These are phyloP conservation scores for Diaporthe aspalathi DNA, from an alignment of 2,329 filamentous ascomycete species.

Conservation along the genomic window DNA sequence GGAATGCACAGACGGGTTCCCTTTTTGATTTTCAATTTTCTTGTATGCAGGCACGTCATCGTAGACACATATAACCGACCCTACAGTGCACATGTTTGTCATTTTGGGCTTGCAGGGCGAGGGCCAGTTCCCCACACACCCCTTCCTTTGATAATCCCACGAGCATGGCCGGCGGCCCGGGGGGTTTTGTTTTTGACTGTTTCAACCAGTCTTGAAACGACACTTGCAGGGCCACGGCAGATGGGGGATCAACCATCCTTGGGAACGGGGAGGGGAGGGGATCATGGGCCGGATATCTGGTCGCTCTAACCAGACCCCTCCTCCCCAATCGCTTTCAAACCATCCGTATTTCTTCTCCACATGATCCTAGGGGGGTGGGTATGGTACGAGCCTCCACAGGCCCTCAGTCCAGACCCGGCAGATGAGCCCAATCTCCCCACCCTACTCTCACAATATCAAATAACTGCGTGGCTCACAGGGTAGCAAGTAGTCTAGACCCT, in stretches of 20 bases:
- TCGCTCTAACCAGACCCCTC: neutral
- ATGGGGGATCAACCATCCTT: neutral
- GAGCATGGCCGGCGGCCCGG: slow-evolving; percentile 9
- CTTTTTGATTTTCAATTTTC: too few relatives aligned
- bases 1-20: too few relatives aligned
- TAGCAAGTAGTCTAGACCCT: neutral
- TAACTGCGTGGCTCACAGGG: too few relatives aligned
- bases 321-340: too few relatives aligned
- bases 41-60: neutral
- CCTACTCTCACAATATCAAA: too few relatives aligned
- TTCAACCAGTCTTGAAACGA: slow-evolving; percentile 22
- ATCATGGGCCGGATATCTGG: neutral
- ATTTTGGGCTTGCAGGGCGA: slow-evolving; percentile 19
- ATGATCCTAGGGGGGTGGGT: neutral
- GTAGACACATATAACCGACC: neutral
- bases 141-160: neutral
- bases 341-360: slow-evolving; percentile 2
- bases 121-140: neutral
- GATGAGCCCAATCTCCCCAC: neutral
- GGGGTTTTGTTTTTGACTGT: slow-evolving; percentile 16
- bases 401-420: slow-evolving; percentile 15
- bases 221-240: slow-evolving; percentile 26
- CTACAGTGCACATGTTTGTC: neutral
- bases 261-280: too few relatives aligned
- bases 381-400: neutral